A percentile compares a stretch with the other conserved stretches of the same genome.
phyloP scores from a whole-genome alignment of 352 stramenopile species.

The Blastocystis sp. region DNA sequence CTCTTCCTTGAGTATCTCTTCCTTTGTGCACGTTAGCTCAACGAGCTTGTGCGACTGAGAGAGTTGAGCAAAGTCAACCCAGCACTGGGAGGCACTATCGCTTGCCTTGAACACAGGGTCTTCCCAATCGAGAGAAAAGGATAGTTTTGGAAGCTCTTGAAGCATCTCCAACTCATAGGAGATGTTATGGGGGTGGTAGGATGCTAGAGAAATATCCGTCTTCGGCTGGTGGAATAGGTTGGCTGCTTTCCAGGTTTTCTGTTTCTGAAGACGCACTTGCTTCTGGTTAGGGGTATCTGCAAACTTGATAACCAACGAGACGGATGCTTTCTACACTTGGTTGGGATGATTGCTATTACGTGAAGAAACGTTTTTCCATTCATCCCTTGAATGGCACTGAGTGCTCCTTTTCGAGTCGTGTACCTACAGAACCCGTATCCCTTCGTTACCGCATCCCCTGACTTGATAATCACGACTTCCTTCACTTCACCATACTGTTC shows the following conservation, averaged over 20 bases:
- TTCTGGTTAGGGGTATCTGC: constrained; percentile 20
- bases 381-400: neutral
- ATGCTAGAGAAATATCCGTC: too few species aligned
- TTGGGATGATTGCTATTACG: neutral
- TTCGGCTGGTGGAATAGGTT: neutral
- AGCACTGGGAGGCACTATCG: neutral
- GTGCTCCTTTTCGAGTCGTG: neutral
- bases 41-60: too few species aligned
- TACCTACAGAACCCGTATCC: constrained; percentile 9
- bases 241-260: neutral
- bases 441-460: neutral
- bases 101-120: neutral
- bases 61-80: neutral
- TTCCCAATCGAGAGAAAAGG: neutral
- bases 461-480: constrained; percentile 17
- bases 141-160: neutral
- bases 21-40: neutral
- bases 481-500: neutral
- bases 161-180: neutral
- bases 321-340: neutral
- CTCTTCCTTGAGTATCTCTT: neutral
- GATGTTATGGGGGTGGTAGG: too few species aligned
- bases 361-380: constrained; percentile 12
- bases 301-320: neutral
- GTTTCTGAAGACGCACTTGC: neutral